Percentiles rank a stretch among this genome's conserved stretches.
phyloP scores from a whole-genome alignment of 2,329 filamentous ascomycete species.

The Paecilomyces fulvus region DNA sequence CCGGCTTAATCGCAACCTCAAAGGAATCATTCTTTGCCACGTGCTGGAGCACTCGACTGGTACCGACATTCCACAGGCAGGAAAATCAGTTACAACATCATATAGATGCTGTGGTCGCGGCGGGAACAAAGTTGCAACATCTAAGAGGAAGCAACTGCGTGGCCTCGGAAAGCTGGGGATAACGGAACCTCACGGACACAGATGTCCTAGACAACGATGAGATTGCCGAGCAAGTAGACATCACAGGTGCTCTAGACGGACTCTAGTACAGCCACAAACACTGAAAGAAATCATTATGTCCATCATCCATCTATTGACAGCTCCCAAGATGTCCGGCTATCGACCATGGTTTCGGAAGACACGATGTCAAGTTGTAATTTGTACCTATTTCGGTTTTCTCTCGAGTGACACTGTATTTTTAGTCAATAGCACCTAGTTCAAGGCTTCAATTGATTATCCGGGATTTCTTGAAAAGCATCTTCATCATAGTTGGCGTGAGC shows the following conservation, averaged over 20 bases:
- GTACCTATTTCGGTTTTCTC: too few relatives aligned
- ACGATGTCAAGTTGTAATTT: too few relatives aligned
- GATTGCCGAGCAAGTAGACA: neutral
- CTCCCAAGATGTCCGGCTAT: too few relatives aligned
- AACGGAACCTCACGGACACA: neutral
- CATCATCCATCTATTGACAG: too few relatives aligned
- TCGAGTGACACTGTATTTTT: too few relatives aligned
- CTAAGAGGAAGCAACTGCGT: neutral
- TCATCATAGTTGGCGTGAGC: neutral
- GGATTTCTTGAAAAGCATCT: too few relatives aligned
- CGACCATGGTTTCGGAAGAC: too few relatives aligned
- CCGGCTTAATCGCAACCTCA: conserved; percentile 97
- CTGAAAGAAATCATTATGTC: neutral
- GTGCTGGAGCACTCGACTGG: conserved; percentile 53
- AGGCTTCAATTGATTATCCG: too few relatives aligned
- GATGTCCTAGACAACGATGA: neutral
- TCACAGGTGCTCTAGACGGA: neutral
- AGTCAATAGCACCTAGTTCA: too few relatives aligned
- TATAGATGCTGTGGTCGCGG: conserved; percentile 45
- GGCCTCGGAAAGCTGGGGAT: neutral
- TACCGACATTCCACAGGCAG: conserved; percentile 68
- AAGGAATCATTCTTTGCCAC: conserved; percentile 63
- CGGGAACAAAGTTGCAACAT: conserved; percentile 18
- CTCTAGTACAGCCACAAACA: neutral
- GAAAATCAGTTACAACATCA: conserved; percentile 51